phyloP scores from a whole-genome alignment of 768 basidiomycete genomes.

The Kwoniella mangroviensis region DNA sequence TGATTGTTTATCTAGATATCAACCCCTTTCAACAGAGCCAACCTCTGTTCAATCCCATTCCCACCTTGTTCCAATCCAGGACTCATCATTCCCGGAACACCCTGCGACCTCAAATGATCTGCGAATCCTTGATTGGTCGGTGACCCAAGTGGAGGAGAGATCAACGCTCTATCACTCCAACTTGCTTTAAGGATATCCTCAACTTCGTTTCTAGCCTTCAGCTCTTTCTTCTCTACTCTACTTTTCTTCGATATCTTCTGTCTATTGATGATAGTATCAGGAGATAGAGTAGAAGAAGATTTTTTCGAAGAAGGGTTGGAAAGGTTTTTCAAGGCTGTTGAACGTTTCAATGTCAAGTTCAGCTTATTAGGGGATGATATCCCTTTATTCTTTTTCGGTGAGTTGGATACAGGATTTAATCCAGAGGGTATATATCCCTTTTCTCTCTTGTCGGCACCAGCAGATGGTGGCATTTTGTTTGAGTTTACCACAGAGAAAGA shows the following conservation, averaged over 20 bases:
- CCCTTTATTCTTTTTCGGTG: neutral
- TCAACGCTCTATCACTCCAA: slow-evolving; percentile 36
- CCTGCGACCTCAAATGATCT: neutral
- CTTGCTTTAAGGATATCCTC: slow-evolving; percentile 40
- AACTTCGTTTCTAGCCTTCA: slow-evolving; percentile 28
- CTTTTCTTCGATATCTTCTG: slow-evolving; percentile 20
- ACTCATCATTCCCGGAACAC: slow-evolving; percentile 24
- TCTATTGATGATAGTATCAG: neutral
- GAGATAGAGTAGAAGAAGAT: neutral
- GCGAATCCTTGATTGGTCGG: neutral
- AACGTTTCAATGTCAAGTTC: slow-evolving; percentile 14
- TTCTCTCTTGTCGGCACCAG: neutral
- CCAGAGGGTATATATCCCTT: slow-evolving; percentile 3
- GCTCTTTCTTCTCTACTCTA: slow-evolving; percentile 19
- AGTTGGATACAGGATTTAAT: neutral
- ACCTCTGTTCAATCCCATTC: slow-evolving; percentile 38
- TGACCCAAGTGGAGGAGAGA: slow-evolving; percentile 19
- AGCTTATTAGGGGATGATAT: neutral
- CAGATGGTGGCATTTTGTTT: neutral
- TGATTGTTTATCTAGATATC: slow-evolving; percentile 19
- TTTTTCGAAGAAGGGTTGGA: neutral
- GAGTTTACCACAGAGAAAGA: neutral
- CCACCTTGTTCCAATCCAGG: slow-evolving; percentile 34
- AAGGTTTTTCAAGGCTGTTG: slow-evolving; percentile 18
- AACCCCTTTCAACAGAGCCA: slow-evolving; percentile 32